Evolutionary conservation across 257 asterid genomes (phyloP).

Genomic region (Haberlea rhodopensis): DNA sequence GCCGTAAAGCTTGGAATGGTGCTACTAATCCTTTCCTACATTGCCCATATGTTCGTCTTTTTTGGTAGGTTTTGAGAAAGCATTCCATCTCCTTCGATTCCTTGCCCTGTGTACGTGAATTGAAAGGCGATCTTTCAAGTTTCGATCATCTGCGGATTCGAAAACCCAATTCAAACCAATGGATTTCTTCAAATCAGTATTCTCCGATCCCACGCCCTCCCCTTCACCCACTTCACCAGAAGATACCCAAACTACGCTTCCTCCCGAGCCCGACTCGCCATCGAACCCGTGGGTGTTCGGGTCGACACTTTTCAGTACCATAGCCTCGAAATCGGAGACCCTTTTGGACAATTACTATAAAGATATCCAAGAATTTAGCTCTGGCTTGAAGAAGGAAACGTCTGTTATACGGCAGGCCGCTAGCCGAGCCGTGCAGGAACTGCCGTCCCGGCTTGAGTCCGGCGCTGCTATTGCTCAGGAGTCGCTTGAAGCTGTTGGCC

Average conservation of each 20-base stretch:
- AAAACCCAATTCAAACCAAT: too few relatives aligned
- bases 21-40: too few relatives aligned
- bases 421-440: constrained; percentile 67
- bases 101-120: neutral
- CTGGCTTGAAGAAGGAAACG: constrained; percentile 66
- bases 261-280: constrained; percentile 27
- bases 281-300: constrained; percentile 56
- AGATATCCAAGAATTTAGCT: constrained; percentile 71
- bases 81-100: neutral
- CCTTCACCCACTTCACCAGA: constrained; percentile 34
- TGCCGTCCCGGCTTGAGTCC: constrained; percentile 75
- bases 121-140: too few relatives aligned
- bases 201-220: constrained; percentile 41
- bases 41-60: too few relatives aligned
- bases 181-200: constrained; percentile 86
- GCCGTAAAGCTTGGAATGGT: too few relatives aligned
- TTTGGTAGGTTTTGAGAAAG: too few relatives aligned
- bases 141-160: neutral
- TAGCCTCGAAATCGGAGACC: constrained; percentile 75
- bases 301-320: constrained; percentile 52
- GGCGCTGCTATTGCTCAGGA: constrained; percentile 83
- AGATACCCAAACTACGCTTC: constrained; percentile 32
- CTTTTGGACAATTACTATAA: constrained; percentile 64
- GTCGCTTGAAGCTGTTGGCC: constrained; percentile 81
- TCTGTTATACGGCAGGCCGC: constrained; percentile 60